Conservation (phyloP, 1,139 yeast species). For the Arxiozyma heterogenica region DNA sequence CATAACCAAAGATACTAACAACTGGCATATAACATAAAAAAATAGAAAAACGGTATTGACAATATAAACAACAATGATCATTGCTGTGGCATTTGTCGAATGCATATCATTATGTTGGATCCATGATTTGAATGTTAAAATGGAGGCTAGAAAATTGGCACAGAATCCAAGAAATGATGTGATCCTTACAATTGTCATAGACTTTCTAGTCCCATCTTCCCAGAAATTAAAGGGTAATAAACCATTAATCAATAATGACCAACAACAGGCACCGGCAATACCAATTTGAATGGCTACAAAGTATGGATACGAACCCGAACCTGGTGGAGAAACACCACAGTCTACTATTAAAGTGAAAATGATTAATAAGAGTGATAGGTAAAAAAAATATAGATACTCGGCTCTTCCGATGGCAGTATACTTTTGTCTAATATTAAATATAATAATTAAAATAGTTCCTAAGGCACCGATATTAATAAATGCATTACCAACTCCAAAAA, state of each 20-base stretch:
- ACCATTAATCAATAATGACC: slow-evolving; percentile 64
- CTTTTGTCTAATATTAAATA: slow-evolving; percentile 72
- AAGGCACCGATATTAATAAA: slow-evolving; percentile 74
- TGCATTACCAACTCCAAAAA: slow-evolving; percentile 85
- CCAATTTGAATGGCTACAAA: slow-evolving; percentile 80
- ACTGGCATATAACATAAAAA: slow-evolving; percentile 58
- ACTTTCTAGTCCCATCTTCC: slow-evolving; percentile 78
- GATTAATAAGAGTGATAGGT: slow-evolving; percentile 48
- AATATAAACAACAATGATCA: slow-evolving; percentile 63
- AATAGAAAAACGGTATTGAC: slow-evolving; percentile 59
- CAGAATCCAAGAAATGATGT: slow-evolving; percentile 46
- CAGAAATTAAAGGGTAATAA: slow-evolving; percentile 77
- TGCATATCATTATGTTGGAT: slow-evolving; percentile 26
- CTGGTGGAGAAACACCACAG: slow-evolving; percentile 88
- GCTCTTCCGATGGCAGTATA: slow-evolving; percentile 90
- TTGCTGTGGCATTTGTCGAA: slow-evolving; percentile 43
- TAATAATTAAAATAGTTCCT: slow-evolving; percentile 53
- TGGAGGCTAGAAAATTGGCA: slow-evolving; percentile 55
- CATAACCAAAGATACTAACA: slow-evolving; percentile 58
- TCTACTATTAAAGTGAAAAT: slow-evolving; percentile 69
- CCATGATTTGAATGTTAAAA: slow-evolving; percentile 72
- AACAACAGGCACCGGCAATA: slow-evolving; percentile 58
- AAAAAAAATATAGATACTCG: slow-evolving; percentile 72
- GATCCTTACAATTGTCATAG: slow-evolving; percentile 50
- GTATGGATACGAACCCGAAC: slow-evolving; percentile 63